These are phyloP conservation scores for Emmonsiellopsis sp. DNA, from an alignment of 2,329 filamentous ascomycete species.

Conservation along the genomic window DNA sequence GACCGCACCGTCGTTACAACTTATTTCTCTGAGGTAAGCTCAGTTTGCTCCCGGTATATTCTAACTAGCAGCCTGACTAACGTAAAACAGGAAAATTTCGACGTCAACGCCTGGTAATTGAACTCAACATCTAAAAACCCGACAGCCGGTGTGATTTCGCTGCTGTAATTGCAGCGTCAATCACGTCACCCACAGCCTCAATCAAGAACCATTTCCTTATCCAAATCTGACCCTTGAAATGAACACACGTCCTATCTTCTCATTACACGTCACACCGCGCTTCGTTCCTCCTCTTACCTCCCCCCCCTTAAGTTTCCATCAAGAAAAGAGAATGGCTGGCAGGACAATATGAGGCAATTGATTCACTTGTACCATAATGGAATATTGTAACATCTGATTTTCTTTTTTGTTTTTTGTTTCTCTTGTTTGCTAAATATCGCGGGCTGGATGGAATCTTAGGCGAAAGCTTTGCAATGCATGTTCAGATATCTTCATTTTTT, in stretches of 20 bases:
- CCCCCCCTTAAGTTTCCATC: neutral
- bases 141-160: neutral
- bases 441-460: neutral
- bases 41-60: neutral
- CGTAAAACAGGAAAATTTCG: conserved; percentile 70
- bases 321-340: neutral
- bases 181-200: neutral
- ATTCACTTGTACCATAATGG: conserved; percentile 5
- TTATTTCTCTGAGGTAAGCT: conserved; percentile 79
- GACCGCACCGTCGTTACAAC: conserved; percentile 94
- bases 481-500: too few species aligned
- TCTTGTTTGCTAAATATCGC: neutral
- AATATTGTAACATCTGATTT: conserved; percentile 5
- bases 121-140: neutral
- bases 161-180: too few species aligned
- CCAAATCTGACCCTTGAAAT: neutral
- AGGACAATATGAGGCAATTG: neutral
- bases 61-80: neutral
- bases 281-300: neutral
- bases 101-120: conserved; percentile 73
- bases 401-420: neutral
- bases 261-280: neutral
- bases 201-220: neutral
- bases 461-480: neutral
- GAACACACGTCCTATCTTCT: neutral